Conservation (phyloP, 805 yeast genomes). For the Yarrowia divulgata region DNA sequence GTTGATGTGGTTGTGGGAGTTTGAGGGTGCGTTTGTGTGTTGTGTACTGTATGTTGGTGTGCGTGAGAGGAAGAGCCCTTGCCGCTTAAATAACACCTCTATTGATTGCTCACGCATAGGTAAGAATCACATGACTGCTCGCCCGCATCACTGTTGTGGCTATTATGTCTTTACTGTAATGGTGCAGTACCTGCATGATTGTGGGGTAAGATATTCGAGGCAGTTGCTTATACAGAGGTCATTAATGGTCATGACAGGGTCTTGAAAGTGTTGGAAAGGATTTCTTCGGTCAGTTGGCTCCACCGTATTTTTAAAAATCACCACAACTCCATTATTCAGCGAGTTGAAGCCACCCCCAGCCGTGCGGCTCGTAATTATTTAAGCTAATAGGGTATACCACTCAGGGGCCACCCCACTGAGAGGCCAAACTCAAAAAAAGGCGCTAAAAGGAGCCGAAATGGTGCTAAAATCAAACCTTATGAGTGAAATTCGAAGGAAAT, state of each 20-base stretch:
- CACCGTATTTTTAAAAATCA: neutral
- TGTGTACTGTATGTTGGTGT: neutral
- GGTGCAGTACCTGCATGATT: neutral
- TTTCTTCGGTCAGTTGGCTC: neutral
- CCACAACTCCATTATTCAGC: neutral
- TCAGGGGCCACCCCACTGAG: no score
- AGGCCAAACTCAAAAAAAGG: no score
- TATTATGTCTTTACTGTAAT: neutral
- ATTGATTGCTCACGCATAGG: neutral
- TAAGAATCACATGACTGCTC: neutral
- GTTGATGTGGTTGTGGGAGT: no score
- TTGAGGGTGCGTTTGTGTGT: neutral
- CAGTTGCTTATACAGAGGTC: no score
- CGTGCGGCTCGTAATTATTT: conserved; percentile 5
- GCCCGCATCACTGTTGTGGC: neutral
- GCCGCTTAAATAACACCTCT: neutral
- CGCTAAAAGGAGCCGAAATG: no score
- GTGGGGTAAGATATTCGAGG: neutral
- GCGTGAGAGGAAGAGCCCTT: neutral
- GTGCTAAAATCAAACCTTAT: no score
- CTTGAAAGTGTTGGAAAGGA: no score
- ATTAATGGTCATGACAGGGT: neutral
- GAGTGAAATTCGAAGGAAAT: no score
- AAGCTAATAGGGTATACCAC: neutral
- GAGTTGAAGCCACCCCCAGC: neutral